Base-by-base conservation (phyloP, 2,329 filamentous ascomycete genomes). In the Colletotrichum orchidophilum region DNA sequence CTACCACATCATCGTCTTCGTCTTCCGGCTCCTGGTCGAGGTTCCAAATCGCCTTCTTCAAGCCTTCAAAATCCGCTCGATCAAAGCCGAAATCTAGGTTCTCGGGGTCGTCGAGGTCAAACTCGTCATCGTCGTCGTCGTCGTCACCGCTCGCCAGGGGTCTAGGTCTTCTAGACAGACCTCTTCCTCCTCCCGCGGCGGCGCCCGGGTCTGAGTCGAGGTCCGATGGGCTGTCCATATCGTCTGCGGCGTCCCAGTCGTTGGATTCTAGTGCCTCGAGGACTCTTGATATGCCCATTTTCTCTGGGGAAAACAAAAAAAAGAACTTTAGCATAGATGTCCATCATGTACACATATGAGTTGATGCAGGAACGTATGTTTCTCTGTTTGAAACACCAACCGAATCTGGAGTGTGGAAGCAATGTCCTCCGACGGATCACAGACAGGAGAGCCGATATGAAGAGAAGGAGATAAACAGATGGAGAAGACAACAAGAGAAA, bases 241-340 rank as follows among this genome's bases (percentile, higher is more conserved):
- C 73, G 63, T 81, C 79, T 2, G 82, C 84, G 26, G 39, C 69
- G 24, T 66, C 53, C 91, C 91, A 93, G 78, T 92, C 90, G 76
- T 92, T 93, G 18, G 90, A 83, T 76, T 92, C 86, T 15, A 93
- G 79, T 0, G 90, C 91, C 76, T 93, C 90, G 9, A 84, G 82
- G 2, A 89, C 84, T 11, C 91, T 84, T 1, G 87, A 82, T 46
- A 92, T 84, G 18, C 90, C 90, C 35, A 84, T 86, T 70, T 87
- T 87, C 78, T 92, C 90, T 89, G 70, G 1, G 9, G 13, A 39
- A 13, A 2, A 29, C 11, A 15, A 39, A 13, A 2, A 29, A 27
- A 53, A 3, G 31, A 13, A 4, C 50, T 67, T 80, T 33, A 81
- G 77, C 21, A 27, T 21, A n/a, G 4, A n/a, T 8, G 39, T n/a